A percentile compares a stretch with the other conserved stretches of the same genome.
phyloP scores from a whole-genome alignment of 1,139 yeast species.

The Nadsonia commutata region DNA sequence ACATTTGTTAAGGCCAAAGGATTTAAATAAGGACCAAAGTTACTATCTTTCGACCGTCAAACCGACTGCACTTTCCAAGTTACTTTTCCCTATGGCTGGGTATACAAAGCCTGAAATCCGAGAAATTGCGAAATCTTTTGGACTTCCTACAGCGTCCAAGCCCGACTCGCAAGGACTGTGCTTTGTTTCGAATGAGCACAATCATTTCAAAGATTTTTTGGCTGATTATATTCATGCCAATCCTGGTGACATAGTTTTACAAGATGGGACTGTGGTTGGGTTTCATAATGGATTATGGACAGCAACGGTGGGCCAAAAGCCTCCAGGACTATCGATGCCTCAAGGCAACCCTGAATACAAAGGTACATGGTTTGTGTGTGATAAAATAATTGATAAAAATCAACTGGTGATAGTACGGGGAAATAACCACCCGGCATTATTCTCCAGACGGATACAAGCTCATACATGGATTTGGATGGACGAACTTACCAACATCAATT shows the following conservation, averaged over 20 bases:
- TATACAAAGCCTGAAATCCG: constrained; percentile 63
- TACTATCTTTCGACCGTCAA: constrained; percentile 69
- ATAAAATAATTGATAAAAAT: constrained; percentile 46
- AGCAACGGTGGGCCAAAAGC: constrained; percentile 82
- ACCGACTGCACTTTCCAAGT: constrained; percentile 29
- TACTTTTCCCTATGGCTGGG: constrained; percentile 71
- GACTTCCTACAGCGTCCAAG: constrained; percentile 53
- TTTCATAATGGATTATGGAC: constrained; percentile 80
- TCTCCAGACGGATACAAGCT: constrained; percentile 30
- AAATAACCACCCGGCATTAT: constrained; percentile 45
- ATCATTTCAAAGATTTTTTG: constrained; percentile 61
- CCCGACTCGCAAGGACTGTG: constrained; percentile 94
- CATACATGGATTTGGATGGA: constrained; percentile 39
- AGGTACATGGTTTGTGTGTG: constrained; percentile 82
- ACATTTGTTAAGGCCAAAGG: constrained; percentile 46
- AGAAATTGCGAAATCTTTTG: constrained; percentile 38
- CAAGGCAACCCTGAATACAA: constrained; percentile 62
- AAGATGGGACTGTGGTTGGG: constrained; percentile 60
- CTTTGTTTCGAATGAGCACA: constrained; percentile 59
- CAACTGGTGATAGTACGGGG: constrained; percentile 72
- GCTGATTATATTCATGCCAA: constrained; percentile 55
- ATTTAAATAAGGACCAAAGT: constrained; percentile 70
- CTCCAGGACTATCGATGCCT: constrained; percentile 59
- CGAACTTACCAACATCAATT: constrained; percentile 12
- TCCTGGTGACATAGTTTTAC: constrained; percentile 67